Evolutionary conservation across 805 yeast genomes (phyloP), one percentile per base, ranked within the genome.

Genomic region (Cyberlindnera mycetangii): DNA sequence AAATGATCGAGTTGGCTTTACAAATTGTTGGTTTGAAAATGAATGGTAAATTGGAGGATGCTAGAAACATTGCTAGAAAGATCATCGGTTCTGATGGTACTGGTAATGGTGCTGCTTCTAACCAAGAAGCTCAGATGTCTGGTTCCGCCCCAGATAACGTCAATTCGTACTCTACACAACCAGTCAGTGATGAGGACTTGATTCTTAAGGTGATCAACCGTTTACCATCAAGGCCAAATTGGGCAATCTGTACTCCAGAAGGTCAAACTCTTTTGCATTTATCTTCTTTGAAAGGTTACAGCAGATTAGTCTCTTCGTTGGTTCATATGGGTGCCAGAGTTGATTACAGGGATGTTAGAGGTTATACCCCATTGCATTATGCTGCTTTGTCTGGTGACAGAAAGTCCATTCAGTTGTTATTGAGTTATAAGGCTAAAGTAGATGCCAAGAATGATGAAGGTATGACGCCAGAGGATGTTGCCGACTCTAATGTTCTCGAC

Each of bases 21-120:
- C 98, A 93, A 61, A 93, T 93, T 56, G 97, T 93, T 32, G 99
- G 99, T 2, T 72, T 90, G 65, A 92, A 92, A 67, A 89, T 92
- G 97, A 90, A 89, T 60, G 99, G 98, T 47, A 83, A 84, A 58
- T 70, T 93, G 46, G 98, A 93, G 60, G 97, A 92, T 65, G 97
- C 98, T 2, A 80, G 87, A 54, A 89, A 89, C 59, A 87, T 93
- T 56, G 98, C 98, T 1, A 84, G 85, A 63, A 74, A 96, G 52
- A 89, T 93, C 53, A 89, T 92, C 42, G 95, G 93, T 11, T 75
- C 79, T 41, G 68, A 61, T 47, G 65, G 61, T 2, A 40, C 68
- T 42, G 66, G 31, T 10, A 28, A 48, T 33, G 47, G 54, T 46
- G 47, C 36, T 4, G 21, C 44, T 4, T 25, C 32, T 11, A 21